Base-by-base conservation (phyloP, 2,329 filamentous ascomycete genomes). In the Sordariomycetes sp. region DNA sequence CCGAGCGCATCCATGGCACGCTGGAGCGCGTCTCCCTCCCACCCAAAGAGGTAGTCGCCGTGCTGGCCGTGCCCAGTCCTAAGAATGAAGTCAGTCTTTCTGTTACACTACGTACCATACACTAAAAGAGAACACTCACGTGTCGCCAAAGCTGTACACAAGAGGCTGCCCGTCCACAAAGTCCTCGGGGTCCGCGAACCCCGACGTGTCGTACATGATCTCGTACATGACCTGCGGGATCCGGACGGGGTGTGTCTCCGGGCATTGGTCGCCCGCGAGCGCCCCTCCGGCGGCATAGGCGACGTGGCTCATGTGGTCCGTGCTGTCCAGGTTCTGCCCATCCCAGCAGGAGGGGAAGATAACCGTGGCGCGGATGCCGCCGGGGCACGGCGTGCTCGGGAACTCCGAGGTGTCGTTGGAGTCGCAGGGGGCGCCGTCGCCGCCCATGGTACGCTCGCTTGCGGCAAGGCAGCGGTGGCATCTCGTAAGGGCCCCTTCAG, bases 401-500 rank as follows among this genome's bases (percentile, higher is more conserved):
- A 70, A 68, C 46, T 46, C 78, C 80, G 67, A 66, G 11, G 65
- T 32, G 8, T 32, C 28, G 28, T 8, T 32, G 4, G 28, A 4
- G 28, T 32, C 28, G 28, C 28, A 32, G 65, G 53, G 68, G 68
- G 77, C 81, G 59, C 55, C 72, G 65, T 32, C 8, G 8, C 28
- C 28, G 8, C 28, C 28, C 28, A 32, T 32, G 4, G 28, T 32
- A 32, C 28, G 28, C 53, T 54, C 25, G 53, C 22, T 32, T 2
- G 8, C 24, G 16, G 6, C 32, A 22, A n/a, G 22, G 8, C 54
- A 55, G 34, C 32, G 46, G 22, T 50, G 46, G 46, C 46, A 55
- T 52, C 43, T 54, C 16, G 5, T 6, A 4, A 73, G 74, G 64
- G 76, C 83, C 68, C 77, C 76, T 46, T 82, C 65, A 10, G 22